Base-by-base conservation (phyloP, 768 basidiomycete genomes). In the Austroboletus festivus region DNA sequence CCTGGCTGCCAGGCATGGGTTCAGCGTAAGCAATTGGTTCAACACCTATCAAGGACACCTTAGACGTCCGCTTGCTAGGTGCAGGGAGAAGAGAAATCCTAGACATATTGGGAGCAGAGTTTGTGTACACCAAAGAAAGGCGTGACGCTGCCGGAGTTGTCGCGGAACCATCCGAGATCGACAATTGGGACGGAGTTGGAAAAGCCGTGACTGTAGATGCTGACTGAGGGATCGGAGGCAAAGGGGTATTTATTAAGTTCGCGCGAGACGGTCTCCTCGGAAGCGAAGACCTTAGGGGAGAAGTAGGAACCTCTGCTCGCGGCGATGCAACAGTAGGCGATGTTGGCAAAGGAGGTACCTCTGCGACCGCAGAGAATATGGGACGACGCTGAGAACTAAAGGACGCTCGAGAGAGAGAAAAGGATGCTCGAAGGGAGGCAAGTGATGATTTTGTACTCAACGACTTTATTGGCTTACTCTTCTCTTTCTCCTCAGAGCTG, bases 401-500 rank as follows among this genome's bases (percentile, higher is more conserved):
- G 2, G 65, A 67, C 0, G 67, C 38, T 6, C 65, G 58, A 11
- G 65, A 67, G 10, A 67, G 20, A 15, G 65, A 64, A 11, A 67
- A 68, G 1, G 65, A 67, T 0, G 56, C 56, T 7, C 65, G 55
- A 8, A 68, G 47, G 20, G 67, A 68, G 3, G 64, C 65, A 23
- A 67, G 53, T 0, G 67, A 67, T 0, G 65, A 54, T n/a, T 68
- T 67, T 48, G 68, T 67, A 47, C 52, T 55, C 23, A 68, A 12
- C 1, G 50, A 42, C 37, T 62, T 67, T 24, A 24, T 53, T 2
- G 19, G 46, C 21, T 50, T n/a, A n/a, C n/a, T n/a, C n/a, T 54
- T 68, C 15, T 50, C 31, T 15, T 67, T 62, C 3, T 45, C 39
- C 12, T 56, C 50, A 15, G 65, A 56, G 31, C 64, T 62, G 22